Evolutionary conservation across 257 asterid genomes (phyloP).

Genomic region (Solanum sejunctum): DNA sequence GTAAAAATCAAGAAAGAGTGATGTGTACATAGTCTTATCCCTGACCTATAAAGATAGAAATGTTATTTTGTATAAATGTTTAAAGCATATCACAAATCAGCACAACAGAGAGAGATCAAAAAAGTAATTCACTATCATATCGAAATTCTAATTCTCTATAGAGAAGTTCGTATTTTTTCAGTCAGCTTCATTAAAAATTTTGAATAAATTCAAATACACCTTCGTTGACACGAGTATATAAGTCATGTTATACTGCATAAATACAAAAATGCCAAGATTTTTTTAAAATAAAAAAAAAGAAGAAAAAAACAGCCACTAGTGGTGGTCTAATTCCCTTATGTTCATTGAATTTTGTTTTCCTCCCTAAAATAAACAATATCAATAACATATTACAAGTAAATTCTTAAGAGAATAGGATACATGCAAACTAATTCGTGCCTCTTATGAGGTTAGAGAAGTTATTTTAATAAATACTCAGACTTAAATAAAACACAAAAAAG

Average conservation of each 20-base stretch:
- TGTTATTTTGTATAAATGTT: accelerated
- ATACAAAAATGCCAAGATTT: not conserved
- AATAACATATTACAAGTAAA: not conserved
- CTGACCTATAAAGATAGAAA: not conserved
- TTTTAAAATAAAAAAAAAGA: not conserved
- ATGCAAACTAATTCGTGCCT: accelerated
- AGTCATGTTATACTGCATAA: no score
- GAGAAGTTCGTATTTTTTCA: no score
- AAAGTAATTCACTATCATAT: not conserved
- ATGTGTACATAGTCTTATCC: not conserved
- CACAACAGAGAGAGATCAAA: not conserved
- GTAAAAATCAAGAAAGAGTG: accelerated
- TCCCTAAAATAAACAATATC: not conserved
- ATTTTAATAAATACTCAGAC: accelerated
- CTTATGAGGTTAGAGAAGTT: not conserved
- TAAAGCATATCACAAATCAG: not conserved
- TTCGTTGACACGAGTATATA: no score
- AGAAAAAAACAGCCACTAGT: not conserved
- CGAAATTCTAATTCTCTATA: no score
- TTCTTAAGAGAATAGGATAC: not conserved
- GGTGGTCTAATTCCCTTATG: not conserved
- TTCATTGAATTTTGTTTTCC: not conserved
- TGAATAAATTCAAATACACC: no score
- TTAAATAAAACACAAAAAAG: not conserved
- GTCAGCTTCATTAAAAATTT: no score